Conservation (phyloP, 345 rosid species). For the Pistacia integerrima region DNA sequence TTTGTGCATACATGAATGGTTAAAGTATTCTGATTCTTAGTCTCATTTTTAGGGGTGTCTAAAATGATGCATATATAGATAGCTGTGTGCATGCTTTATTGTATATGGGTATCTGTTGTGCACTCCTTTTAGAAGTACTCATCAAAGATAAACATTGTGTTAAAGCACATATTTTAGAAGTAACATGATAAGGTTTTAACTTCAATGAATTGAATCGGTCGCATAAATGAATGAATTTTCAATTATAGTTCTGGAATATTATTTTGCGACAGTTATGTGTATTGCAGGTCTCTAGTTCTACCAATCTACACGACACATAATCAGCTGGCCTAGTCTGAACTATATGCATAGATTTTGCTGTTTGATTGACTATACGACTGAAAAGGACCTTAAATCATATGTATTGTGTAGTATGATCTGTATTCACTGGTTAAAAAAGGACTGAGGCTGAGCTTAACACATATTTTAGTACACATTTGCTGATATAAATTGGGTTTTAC, state of each 20-base stretch:
- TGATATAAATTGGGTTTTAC: constrained; percentile 24
- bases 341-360: too few relatives aligned
- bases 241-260: background rate
- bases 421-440: background rate
- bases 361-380: background rate
- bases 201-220: background rate
- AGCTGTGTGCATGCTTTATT: background rate
- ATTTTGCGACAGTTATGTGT: background rate
- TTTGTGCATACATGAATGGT: background rate
- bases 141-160: background rate
- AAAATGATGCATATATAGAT: background rate
- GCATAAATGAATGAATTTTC: background rate
- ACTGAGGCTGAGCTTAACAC: background rate
- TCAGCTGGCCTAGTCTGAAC: background rate
- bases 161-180: background rate
- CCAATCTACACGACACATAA: background rate
- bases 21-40: background rate
- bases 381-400: background rate
- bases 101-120: background rate
- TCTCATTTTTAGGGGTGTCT: background rate
- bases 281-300: background rate
- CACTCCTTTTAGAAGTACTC: background rate
- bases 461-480: background rate
- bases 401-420: background rate
- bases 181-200: background rate